These are phyloP conservation scores for Boletus subcaerulescens DNA, from an alignment of 768 basidiomycete genomes.

Conservation along the genomic window DNA sequence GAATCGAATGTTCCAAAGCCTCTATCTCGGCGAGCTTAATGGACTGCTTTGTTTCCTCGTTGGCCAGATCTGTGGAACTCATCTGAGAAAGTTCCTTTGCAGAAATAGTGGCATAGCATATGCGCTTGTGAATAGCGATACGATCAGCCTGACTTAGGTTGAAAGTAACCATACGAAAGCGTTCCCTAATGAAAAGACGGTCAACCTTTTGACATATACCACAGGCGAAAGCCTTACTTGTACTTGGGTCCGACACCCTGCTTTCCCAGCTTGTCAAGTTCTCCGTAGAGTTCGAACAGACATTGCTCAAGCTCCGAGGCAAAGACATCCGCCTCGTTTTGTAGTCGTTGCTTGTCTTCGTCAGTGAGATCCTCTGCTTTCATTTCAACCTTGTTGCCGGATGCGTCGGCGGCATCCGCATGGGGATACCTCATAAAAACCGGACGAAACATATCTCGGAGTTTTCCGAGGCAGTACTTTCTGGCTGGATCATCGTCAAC, in stretches of 20 bases:
- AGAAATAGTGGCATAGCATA: constrained; percentile 62
- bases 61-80: constrained; percentile 86
- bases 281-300: constrained; percentile 72
- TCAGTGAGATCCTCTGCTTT: constrained; percentile 54
- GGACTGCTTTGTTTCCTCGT: constrained; percentile 80
- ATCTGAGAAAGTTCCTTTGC: constrained; percentile 76
- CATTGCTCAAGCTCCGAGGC: constrained; percentile 71
- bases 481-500: constrained; percentile 67
- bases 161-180: constrained; percentile 86
- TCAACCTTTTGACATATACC: constrained; percentile 1
- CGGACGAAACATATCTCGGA: constrained; percentile 66
- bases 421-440: constrained; percentile 73
- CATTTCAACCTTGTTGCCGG: constrained; percentile 38
- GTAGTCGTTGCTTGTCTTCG: constrained; percentile 54
- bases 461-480: constrained; percentile 76
- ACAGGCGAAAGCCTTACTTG: constrained; percentile 52
- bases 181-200: constrained; percentile 53
- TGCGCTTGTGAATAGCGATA: constrained; percentile 72
- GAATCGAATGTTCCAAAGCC: constrained; percentile 80
- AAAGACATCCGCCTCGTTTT: constrained; percentile 59
- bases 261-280: constrained; percentile 69
- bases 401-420: constrained; percentile 36
- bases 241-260: constrained; percentile 71
- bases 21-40: constrained; percentile 82
- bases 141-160: constrained; percentile 85